These are phyloP conservation scores for Pelomyxa schiedti DNA, from an alignment of 78 protist species.

Conservation along the genomic window DNA sequence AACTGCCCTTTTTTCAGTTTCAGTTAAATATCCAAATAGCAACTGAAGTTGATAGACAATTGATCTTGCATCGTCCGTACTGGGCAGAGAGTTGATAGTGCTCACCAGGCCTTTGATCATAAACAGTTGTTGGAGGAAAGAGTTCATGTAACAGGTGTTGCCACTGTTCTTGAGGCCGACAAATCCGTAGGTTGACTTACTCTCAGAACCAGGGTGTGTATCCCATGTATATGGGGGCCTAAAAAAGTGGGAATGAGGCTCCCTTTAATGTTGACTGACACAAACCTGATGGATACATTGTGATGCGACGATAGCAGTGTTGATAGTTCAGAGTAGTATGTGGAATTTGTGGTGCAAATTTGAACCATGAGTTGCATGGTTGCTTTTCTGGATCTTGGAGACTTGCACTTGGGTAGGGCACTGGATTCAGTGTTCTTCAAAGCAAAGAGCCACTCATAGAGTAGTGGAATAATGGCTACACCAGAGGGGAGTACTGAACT, in stretches of 20 bases:
- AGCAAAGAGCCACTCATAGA: no score
- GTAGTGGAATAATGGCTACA: no score
- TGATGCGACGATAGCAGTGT: not conserved
- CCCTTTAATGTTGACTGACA: not conserved
- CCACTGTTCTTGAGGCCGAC: conserved; percentile 37
- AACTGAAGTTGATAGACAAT: not conserved
- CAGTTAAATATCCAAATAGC: conserved; percentile 5
- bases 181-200: conserved; percentile 8
- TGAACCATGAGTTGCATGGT: not conserved
- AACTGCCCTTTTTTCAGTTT: not conserved
- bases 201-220: not conserved
- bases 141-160: conserved; percentile 56
- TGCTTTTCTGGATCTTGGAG: no score
- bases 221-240: no score
- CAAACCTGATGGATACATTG: not conserved
- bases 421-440: no score
- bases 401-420: no score
- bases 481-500: no score
- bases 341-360: not conserved
- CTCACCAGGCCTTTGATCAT: not conserved
- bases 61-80: no score
- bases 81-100: no score
- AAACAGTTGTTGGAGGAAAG: conserved; percentile 29
- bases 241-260: no score
- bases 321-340: not conserved